phyloP scores from a whole-genome alignment of 805 yeast genomes.

The Candida xiaguanensis region DNA sequence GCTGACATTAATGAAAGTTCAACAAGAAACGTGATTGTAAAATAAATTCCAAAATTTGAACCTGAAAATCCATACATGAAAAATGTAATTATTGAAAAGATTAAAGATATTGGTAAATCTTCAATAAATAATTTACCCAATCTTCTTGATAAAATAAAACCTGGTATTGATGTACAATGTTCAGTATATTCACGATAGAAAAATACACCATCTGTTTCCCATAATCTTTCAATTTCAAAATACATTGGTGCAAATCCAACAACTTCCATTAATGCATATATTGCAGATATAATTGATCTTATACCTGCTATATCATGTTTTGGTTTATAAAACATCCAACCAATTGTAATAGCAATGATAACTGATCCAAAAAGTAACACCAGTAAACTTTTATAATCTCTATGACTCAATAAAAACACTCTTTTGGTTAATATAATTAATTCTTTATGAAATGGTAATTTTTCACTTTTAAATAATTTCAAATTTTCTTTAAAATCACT shows the following conservation, averaged over 20 bases:
- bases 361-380: slow-evolving; percentile 39
- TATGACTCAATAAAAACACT: slow-evolving; percentile 26
- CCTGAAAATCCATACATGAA: slow-evolving; percentile 71
- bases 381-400: slow-evolving; percentile 30
- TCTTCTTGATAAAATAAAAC: slow-evolving; percentile 64
- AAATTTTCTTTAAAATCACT: slow-evolving; percentile 2
- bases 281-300: slow-evolving; percentile 46
- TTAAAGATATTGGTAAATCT: slow-evolving; percentile 59
- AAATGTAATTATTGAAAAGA: slow-evolving; percentile 60
- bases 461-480: slow-evolving; percentile 9
- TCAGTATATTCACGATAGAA: slow-evolving; percentile 64
- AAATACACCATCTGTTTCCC: slow-evolving; percentile 33
- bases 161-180: slow-evolving; percentile 59
- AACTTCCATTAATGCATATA: slow-evolving; percentile 37
- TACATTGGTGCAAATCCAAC: slow-evolving; percentile 39
- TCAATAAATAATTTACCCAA: slow-evolving; percentile 63
- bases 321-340: slow-evolving; percentile 75
- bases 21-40: slow-evolving; percentile 52
- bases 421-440: slow-evolving; percentile 31
- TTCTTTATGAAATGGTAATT: slow-evolving; percentile 27
- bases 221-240: slow-evolving; percentile 36
- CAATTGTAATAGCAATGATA: slow-evolving; percentile 56
- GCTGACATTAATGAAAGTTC: slow-evolving; percentile 54
- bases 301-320: slow-evolving; percentile 60
- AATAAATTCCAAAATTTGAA: slow-evolving; percentile 49